phyloP scores from a whole-genome alignment of 495 filamentous ascomycete species.

The Glarea lozoyensis region DNA sequence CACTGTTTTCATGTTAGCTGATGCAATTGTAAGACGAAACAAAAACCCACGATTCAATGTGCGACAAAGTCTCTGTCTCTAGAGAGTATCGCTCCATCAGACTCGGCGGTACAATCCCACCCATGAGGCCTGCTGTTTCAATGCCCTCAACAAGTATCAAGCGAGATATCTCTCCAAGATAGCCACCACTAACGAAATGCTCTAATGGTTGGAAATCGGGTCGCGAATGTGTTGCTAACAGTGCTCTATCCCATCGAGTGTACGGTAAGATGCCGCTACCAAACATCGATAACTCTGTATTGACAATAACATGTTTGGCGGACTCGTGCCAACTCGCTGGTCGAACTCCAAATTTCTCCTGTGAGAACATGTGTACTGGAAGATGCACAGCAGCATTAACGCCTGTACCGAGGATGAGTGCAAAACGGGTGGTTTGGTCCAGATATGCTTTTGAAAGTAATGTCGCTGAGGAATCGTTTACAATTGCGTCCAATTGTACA shows the following conservation, averaged over 20 bases:
- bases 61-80: slow-evolving; percentile 50
- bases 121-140: slow-evolving; percentile 41
- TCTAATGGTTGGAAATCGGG: slow-evolving; percentile 83
- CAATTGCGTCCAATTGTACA: slow-evolving; percentile 67
- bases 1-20: slow-evolving; percentile 3
- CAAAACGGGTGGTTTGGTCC: slow-evolving; percentile 49
- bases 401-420: slow-evolving; percentile 47
- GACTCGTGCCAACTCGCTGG: slow-evolving; percentile 46
- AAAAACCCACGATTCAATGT: slow-evolving; percentile 46
- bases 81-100: slow-evolving; percentile 46
- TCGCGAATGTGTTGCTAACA: slow-evolving; percentile 54
- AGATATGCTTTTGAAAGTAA: slow-evolving; percentile 70
- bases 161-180: slow-evolving; percentile 75
- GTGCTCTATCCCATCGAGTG: slow-evolving; percentile 62
- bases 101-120: slow-evolving; percentile 44
- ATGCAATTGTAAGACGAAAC: background rate
- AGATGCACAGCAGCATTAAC: slow-evolving; percentile 46
- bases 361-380: slow-evolving; percentile 41
- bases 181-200: slow-evolving; percentile 72
- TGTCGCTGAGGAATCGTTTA: slow-evolving; percentile 77
- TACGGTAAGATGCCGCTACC: slow-evolving; percentile 58
- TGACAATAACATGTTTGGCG: slow-evolving; percentile 55
- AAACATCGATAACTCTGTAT: slow-evolving; percentile 82
- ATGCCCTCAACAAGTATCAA: slow-evolving; percentile 58
- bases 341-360: slow-evolving; percentile 39